A percentile compares a stretch with the other conserved stretches of the same genome.
Evolutionary conservation across 495 filamentous ascomycete genomes (phyloP).

Genomic region (Hypoxylon fuscum): DNA sequence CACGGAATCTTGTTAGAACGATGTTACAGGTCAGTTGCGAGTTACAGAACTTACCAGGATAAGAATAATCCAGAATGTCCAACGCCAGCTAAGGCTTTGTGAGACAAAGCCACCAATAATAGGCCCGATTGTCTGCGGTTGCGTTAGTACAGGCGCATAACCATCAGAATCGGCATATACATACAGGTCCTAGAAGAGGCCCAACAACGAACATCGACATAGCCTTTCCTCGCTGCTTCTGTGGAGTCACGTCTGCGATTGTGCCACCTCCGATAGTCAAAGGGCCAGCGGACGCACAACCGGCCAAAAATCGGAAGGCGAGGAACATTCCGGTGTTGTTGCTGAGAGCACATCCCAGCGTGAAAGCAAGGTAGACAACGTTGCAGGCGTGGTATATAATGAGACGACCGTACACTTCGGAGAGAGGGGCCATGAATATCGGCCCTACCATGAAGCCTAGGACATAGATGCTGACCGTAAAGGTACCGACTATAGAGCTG

Average conservation of each 20-base stretch:
- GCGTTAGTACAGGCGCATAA: neutral
- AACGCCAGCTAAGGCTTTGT: slow-evolving; percentile 54
- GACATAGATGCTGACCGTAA: slow-evolving; percentile 53
- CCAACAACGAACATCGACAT: slow-evolving; percentile 62
- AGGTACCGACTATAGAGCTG: slow-evolving; percentile 32
- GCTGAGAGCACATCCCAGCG: slow-evolving; percentile 56
- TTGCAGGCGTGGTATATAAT: slow-evolving; percentile 56
- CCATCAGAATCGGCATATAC: slow-evolving; percentile 1
- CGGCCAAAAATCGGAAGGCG: slow-evolving; percentile 60
- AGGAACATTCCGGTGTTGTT: slow-evolving; percentile 54
- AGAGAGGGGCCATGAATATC: slow-evolving; percentile 65
- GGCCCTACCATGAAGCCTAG: slow-evolving; percentile 67
- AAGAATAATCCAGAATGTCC: slow-evolving; percentile 56
- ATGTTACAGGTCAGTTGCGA: neutral
- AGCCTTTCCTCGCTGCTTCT: slow-evolving; percentile 56
- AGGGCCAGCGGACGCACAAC: slow-evolving; percentile 30
- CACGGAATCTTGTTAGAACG: neutral
- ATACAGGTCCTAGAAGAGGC: slow-evolving; percentile 60
- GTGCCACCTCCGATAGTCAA: slow-evolving; percentile 63
- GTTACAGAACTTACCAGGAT: slow-evolving; percentile 45
- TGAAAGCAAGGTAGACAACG: slow-evolving; percentile 54
- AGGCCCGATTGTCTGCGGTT: slow-evolving; percentile 55
- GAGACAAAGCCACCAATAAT: slow-evolving; percentile 61
- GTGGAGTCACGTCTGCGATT: slow-evolving; percentile 61
- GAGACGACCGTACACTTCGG: slow-evolving; percentile 66